Evolutionary conservation across 768 basidiomycete genomes (phyloP).

Genomic region (Mycena maculata): DNA sequence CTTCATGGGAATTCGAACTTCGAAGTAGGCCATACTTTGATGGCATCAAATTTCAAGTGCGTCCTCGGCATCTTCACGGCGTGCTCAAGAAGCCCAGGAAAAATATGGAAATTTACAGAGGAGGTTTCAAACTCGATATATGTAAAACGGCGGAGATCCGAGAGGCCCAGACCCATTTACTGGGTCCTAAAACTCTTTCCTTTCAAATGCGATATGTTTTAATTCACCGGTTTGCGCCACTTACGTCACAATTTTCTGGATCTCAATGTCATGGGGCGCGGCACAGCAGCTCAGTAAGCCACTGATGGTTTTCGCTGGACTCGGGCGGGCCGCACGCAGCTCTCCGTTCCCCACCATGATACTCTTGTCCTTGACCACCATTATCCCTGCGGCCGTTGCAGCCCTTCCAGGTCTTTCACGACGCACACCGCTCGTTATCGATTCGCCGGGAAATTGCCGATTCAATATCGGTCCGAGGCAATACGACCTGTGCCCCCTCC

Average conservation of each 20-base stretch:
- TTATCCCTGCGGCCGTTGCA: conserved; percentile 15
- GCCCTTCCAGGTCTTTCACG: conserved; percentile 16
- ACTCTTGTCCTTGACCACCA: conserved; percentile 11
- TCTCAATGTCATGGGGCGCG: conserved; percentile 7
- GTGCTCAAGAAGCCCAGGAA: neutral
- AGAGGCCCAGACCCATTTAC: too few relatives aligned
- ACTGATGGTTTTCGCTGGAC: conserved; percentile 4
- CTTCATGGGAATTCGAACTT: too few relatives aligned
- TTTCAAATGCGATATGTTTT: conserved; percentile 25
- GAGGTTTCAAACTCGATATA: too few relatives aligned
- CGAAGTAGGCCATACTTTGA: too few relatives aligned
- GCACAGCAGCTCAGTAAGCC: conserved; percentile 23
- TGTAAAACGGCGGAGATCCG: too few relatives aligned
- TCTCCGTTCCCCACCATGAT: conserved; percentile 29
- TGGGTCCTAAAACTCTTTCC: too few relatives aligned
- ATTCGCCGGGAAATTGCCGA: conserved; percentile 19
- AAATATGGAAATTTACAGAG: neutral
- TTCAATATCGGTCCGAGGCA: conserved; percentile 3
- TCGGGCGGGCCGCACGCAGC: conserved; percentile 7
- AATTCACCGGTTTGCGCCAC: conserved; percentile 8
- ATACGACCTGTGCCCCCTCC: conserved; percentile 21
- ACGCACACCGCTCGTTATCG: conserved; percentile 12
- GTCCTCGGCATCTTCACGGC: neutral
- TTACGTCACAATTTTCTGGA: neutral
- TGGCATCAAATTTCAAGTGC: neutral